phyloP scores from a whole-genome alignment of 1,139 yeast genomes.

The Komagataea norvegica region DNA sequence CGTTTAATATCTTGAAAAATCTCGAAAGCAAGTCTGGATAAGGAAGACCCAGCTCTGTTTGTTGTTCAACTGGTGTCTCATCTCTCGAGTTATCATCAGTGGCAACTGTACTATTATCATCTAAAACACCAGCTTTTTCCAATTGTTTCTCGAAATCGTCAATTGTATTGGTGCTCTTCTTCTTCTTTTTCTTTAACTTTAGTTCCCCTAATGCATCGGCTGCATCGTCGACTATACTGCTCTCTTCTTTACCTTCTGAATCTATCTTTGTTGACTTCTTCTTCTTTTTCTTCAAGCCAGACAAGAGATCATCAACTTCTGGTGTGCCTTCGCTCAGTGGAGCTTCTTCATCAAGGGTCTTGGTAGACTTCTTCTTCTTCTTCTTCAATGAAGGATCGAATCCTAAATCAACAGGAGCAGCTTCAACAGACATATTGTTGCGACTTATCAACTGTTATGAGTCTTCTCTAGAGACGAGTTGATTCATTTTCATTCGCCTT shows the following conservation, averaged over 20 bases:
- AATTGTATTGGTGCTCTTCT: conserved; percentile 51
- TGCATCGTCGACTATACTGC: conserved; percentile 44
- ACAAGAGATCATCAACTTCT: conserved; percentile 37
- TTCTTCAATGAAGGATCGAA: conserved; percentile 77
- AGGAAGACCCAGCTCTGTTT: conserved; percentile 56
- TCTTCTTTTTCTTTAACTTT: conserved; percentile 75
- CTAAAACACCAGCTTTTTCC: conserved; percentile 83
- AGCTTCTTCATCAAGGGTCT: conserved; percentile 20
- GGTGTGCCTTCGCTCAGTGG: conserved; percentile 22
- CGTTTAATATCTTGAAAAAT: conserved; percentile 79
- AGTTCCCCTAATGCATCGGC: conserved; percentile 68
- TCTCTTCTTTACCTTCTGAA: conserved; percentile 32
- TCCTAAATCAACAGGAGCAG: conserved; percentile 47
- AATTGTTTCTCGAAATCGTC: conserved; percentile 86
- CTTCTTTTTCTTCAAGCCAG: conserved; percentile 46
- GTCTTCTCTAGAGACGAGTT: not conserved
- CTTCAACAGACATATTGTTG: conserved; percentile 21
- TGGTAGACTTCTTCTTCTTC: conserved; percentile 63
- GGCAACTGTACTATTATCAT: conserved; percentile 31
- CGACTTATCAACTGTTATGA: not conserved
- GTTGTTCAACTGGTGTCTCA: conserved; percentile 30
- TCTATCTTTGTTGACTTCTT: conserved; percentile 38
- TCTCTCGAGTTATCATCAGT: conserved; percentile 27
- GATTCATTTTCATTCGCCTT: not conserved
- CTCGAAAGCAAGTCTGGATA: conserved; percentile 76